phyloP scores from a whole-genome alignment of 192 early-diverging fungal genomes.

The Kickxella alabastrina region DNA sequence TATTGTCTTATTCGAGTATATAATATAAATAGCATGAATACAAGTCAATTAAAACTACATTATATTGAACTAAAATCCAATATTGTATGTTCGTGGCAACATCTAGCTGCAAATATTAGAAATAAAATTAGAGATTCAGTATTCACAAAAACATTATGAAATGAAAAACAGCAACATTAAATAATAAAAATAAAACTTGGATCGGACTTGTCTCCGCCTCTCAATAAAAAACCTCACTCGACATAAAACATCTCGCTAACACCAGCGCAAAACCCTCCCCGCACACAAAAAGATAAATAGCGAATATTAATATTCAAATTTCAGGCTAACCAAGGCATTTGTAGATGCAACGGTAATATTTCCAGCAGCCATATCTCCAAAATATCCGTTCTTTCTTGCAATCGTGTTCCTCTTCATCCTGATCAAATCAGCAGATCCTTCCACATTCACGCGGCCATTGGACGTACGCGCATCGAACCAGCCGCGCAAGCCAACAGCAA shows the following conservation, averaged over 20 bases:
- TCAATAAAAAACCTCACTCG: neutral
- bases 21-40: no score
- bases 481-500: slow-evolving; percentile 9
- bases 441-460: slow-evolving; percentile 16
- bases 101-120: neutral
- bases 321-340: slow-evolving; percentile 11
- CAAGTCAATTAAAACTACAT: no score
- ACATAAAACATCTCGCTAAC: neutral
- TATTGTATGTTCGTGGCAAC: no score
- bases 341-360: slow-evolving; percentile 14
- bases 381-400: slow-evolving; percentile 8
- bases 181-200: no score
- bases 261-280: no score
- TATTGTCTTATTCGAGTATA: no score
- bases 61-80: neutral
- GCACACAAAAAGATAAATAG: neutral
- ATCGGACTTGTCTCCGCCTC: no score
- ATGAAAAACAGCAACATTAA: neutral
- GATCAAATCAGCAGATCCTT: neutral
- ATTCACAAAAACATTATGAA: neutral
- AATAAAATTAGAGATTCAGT: neutral
- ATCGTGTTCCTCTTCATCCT: neutral
- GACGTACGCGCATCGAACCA: slow-evolving; percentile 21
- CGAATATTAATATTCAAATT: slow-evolving; percentile 1
- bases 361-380: slow-evolving; percentile 3